Base-by-base conservation (phyloP, 2,329 filamentous ascomycete species). In the Chrysoporthe austroafricana region DNA sequence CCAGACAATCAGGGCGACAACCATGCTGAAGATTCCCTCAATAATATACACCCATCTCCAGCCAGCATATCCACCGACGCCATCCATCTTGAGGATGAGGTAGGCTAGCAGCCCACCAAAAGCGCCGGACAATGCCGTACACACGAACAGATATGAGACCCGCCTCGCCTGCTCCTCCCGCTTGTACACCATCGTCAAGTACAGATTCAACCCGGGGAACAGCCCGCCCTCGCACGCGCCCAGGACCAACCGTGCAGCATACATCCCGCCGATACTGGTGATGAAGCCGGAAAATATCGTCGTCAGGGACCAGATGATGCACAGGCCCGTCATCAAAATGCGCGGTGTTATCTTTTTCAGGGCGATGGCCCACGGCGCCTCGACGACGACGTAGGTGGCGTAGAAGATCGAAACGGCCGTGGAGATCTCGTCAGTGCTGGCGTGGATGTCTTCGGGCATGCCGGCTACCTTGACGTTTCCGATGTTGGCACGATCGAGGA, bases 121-220 rank as follows among this genome's bases (percentile, higher is more conserved):
- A 1, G 90, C 91, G 2, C 91, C 91, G 0, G 91, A 90, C 3
- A 92, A 81, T 1, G 91, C 91, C 1, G 91, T 86, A 56, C 84
- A 87, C 62, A 91, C 88, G 74, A 93, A 93, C 0, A 94, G 83
- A 72, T 92, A 93, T 1, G 89, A 90, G 3, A 93, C 88, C 2
- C 91, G 87, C 54, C 93, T 78, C 4, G 90, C 91, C 1, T 93
- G 84, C 77, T 94, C 91, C 39, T 85, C 83, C 74, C 90, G 91
- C 59, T 88, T 91, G 79, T 94, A 94, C 81, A 92, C 93, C 71
- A 93, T 85, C 0, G 91, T 93, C 21, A 94, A 82, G 72, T 92
- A 92, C 21, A 90, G 79, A 5, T 86, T 88, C 71, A 91, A 78
- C 0, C 90, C 90, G 0, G 91, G 90, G 71, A 92, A 92, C 0